Conservation (phyloP, 2,329 filamentous ascomycete species). For the Aspergillus flavus region DNA sequence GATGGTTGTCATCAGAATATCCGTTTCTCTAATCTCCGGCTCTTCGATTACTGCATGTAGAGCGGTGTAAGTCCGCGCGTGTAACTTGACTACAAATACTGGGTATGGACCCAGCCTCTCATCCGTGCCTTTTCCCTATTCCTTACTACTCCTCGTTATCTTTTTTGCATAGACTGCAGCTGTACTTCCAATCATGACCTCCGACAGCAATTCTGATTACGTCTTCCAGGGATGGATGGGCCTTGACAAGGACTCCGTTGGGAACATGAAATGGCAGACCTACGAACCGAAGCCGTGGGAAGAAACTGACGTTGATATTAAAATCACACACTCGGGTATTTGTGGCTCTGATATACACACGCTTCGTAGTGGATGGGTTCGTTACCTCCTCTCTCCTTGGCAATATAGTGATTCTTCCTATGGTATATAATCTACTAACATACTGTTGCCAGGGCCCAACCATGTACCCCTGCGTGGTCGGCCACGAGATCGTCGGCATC, state of each 20-base stretch:
- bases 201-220: slow-evolving; percentile 35
- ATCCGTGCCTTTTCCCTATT: too few relatives aligned
- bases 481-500: slow-evolving; percentile 67
- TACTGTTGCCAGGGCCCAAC: slow-evolving; percentile 27
- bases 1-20: too few relatives aligned
- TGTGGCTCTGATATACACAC: slow-evolving; percentile 65
- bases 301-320: slow-evolving; percentile 66
- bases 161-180: too few relatives aligned
- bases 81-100: too few relatives aligned
- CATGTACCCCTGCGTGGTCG: slow-evolving; percentile 55
- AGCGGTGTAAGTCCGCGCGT: too few relatives aligned
- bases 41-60: too few relatives aligned
- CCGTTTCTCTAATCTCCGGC: too few relatives aligned
- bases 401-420: fast-evolving
- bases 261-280: slow-evolving; percentile 58
- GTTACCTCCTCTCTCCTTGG: slow-evolving; percentile 6
- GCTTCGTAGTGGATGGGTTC: slow-evolving; percentile 53
- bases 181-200: too few relatives aligned
- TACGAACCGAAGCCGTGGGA: slow-evolving; percentile 67
- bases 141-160: too few relatives aligned
- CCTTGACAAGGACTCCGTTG: slow-evolving; percentile 52
- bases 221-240: slow-evolving; percentile 63
- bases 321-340: slow-evolving; percentile 65
- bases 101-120: too few relatives aligned
- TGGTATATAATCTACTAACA: too few relatives aligned